Base-by-base conservation (phyloP, 2,329 filamentous ascomycete species). In the Talaromyces piceae region DNA sequence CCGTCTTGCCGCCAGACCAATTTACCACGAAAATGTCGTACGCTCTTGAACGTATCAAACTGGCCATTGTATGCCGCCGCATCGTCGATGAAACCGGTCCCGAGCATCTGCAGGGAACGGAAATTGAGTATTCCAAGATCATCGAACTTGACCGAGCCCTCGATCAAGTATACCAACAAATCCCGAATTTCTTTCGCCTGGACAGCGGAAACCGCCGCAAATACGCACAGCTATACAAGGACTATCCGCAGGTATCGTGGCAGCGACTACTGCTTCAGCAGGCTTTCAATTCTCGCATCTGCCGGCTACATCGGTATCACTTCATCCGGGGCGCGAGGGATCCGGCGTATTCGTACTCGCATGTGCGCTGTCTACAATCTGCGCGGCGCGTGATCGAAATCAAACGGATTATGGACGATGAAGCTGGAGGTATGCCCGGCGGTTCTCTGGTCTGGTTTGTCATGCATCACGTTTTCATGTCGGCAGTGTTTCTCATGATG, bases 11-110 rank as follows among this genome's bases (percentile, higher is more conserved):
- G 16, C 65, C 72, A 1, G 47, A 64, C 0, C 61, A 63, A 2
- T 61, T 67, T 12, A 71, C 72, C 7, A 76, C 73, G 0, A 59
- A 61, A 11, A 75, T 74, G 69, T 71, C 71, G 5, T 77, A 74
- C 51, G 70, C 68, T 22, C 58, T 75, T 4, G 63, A 70, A 28
- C 67, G 74, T 0, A 61, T 74, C n/a, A 67, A 65, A 25, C 57
- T 76, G 8, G 67, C 67, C 12, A 61, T 67, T 28, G 57, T 71
- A 3, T 73, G 69, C 41, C 67, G 73, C 3, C 60, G 65, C 6
- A 65, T 75, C 2, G 61, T 71, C 2, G 73, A 77, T 45, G 54
- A 59, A 11, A 62, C 58, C 2, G 61, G 63, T 4, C 50, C 63
- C 8, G 58, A 63, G 12, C 55, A 62, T 31, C 46, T 65, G 1